Base-by-base conservation (phyloP, 2,329 filamentous ascomycete species). In the Fusarium keratoplasticum region DNA sequence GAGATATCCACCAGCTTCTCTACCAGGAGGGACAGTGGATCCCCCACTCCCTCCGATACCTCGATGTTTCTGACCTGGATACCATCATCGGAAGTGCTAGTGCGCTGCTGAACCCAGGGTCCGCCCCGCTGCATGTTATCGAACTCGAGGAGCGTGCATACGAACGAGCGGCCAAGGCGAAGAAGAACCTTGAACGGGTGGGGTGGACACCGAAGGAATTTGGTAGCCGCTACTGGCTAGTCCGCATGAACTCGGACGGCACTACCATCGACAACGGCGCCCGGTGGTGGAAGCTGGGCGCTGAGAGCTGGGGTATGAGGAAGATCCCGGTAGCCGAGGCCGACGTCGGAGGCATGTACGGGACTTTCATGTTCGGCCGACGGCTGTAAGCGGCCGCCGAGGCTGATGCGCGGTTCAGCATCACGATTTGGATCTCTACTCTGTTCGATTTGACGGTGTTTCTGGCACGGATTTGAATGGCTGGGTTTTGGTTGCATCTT, bases 321-420 rank as follows among this genome's bases (percentile, higher is more conserved):
- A 96, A 98, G 85, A 89, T 98, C 47, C 97, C 96, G n/a, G 92
- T 98, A 75, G 95, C 94, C 29, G 90, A 91, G 79, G 94, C 95
- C 62, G 96, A 98, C 82, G 93, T 98, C 29, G 96, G 98, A 77
- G 95, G 95, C 71, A 97, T 97, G 80, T 98, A 98, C 80, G 96
- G 96, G 25, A 89, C 86, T 27, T 91, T 89, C 78, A 91, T 91
- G 89, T 91, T 91, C 83, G 88, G 88, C 78, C 84, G 88, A 75
- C 87, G 88, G 79, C 81, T 91, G 66, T 91, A 82, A 85, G 54
- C 64, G 64, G 68, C 42, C 58, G 67, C 74, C 63, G 66, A 73
- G 60, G 58, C 70, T 40, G 57, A 54, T 61, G 63, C 63, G 70
- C 86, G 87, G 77, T 80, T 47, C 89, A 65, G 89, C 81, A 84